phyloP scores from a whole-genome alignment of 192 early-diverging fungal genomes.

The Podila horticola region DNA sequence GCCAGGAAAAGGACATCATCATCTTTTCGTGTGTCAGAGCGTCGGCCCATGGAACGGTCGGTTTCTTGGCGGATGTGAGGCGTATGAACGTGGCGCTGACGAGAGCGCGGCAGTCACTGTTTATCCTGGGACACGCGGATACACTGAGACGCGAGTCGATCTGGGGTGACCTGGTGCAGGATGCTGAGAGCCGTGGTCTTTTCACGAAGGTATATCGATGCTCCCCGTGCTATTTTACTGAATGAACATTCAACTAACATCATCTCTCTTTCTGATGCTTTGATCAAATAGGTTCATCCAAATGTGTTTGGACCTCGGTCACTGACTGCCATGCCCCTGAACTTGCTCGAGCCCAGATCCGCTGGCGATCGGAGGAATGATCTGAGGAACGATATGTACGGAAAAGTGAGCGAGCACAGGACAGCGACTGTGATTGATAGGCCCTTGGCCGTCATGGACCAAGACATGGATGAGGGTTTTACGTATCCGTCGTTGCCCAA shows the following conservation, averaged over 20 bases:
- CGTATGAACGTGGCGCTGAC: slow-evolving; percentile 95
- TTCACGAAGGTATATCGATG: slow-evolving; percentile 40
- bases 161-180: slow-evolving; percentile 81
- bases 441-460: slow-evolving; percentile 23
- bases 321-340: slow-evolving; percentile 7
- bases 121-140: slow-evolving; percentile 79
- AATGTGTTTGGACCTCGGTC: slow-evolving; percentile 27
- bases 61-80: slow-evolving; percentile 84
- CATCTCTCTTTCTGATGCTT: too few relatives aligned
- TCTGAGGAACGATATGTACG: slow-evolving; percentile 6
- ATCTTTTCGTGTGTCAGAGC: slow-evolving; percentile 96
- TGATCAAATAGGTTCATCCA: slow-evolving; percentile 7
- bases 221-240: not conserved
- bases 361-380: slow-evolving; percentile 13
- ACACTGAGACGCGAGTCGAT: slow-evolving; percentile 68
- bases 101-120: slow-evolving; percentile 84
- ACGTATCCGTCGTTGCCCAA: slow-evolving; percentile 19
- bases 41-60: slow-evolving; percentile 65
- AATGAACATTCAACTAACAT: not conserved
- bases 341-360: slow-evolving; percentile 14
- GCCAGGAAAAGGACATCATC: slow-evolving; percentile 97
- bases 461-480: slow-evolving; percentile 11
- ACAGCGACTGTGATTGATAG: slow-evolving; percentile 13
- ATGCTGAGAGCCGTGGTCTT: slow-evolving; percentile 63
- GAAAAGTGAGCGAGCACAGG: slow-evolving; percentile 4